These are phyloP conservation scores for Globisporangium perplexum DNA, from an alignment of 352 stramenopile species.

Conservation along the genomic window DNA sequence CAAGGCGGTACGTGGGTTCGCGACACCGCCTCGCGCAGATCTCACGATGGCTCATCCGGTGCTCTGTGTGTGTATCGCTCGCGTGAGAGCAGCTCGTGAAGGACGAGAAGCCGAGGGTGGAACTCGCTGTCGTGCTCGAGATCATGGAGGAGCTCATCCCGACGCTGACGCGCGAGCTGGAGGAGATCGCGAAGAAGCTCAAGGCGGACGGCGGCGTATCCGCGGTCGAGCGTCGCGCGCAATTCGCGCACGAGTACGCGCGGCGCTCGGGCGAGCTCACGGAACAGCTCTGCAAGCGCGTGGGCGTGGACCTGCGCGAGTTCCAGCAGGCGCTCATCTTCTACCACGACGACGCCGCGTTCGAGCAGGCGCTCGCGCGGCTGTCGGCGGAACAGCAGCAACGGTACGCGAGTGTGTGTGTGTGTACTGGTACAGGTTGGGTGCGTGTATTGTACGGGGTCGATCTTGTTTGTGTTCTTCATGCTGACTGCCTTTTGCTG, in stretches of 20 bases:
- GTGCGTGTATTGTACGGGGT: conserved; percentile 1
- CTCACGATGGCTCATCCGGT: too few relatives aligned
- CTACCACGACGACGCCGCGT: conserved; percentile 66
- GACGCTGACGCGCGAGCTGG: conserved; percentile 67
- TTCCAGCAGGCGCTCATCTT: conserved; percentile 76
- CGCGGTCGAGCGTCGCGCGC: conserved; percentile 34
- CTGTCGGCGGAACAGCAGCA: conserved; percentile 63
- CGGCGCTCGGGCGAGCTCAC: conserved; percentile 57
- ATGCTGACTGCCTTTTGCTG: neutral
- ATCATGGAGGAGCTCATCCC: conserved; percentile 76
- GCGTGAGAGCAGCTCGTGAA: conserved; percentile 30
- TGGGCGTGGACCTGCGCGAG: conserved; percentile 50
- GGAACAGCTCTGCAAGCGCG: conserved; percentile 39
- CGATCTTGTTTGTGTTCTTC: conserved; percentile 8
- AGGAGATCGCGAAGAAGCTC: conserved; percentile 34
- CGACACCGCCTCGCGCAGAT: too few relatives aligned
- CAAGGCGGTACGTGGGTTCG: conserved; percentile 19
- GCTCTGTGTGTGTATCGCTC: neutral
- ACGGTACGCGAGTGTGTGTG: conserved; percentile 25
- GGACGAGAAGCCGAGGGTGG: conserved; percentile 59
- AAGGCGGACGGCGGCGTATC: conserved; percentile 11
- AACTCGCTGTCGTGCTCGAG: conserved; percentile 40
- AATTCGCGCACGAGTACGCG: conserved; percentile 63
- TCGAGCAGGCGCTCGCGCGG: conserved; percentile 56
- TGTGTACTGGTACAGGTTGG: neutral